Percentiles rank a stretch among this genome's conserved stretches.
Conservation (phyloP, 495 filamentous ascomycete species). For the Aspergillus conjunctus region DNA sequence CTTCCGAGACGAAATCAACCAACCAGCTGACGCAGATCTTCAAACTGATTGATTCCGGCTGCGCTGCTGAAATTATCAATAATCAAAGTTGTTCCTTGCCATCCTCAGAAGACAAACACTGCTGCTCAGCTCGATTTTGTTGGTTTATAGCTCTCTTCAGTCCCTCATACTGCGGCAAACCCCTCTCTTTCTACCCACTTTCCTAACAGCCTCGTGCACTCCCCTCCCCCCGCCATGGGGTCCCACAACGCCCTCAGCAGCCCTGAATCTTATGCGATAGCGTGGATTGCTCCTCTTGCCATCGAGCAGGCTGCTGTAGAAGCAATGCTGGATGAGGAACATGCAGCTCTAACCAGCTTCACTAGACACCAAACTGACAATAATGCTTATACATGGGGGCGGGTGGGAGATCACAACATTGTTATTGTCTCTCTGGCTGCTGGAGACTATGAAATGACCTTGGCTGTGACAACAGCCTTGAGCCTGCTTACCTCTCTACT, state of each 20-base stretch:
- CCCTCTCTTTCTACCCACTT: background rate
- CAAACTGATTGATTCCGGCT: background rate
- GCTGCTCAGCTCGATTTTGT: background rate
- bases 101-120: background rate
- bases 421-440: conserved; percentile 33
- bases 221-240: background rate
- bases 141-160: no score
- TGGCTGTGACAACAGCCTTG: conserved; percentile 32
- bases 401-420: conserved; percentile 33
- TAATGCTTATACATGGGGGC: conserved; percentile 31
- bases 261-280: conserved; percentile 43
- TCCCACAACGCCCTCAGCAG: background rate
- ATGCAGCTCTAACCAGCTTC: conserved; percentile 18
- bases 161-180: background rate
- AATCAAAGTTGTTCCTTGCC: background rate
- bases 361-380: conserved; percentile 16
- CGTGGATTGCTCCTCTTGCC: conserved; percentile 48
- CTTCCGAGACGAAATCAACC: no score
- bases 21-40: background rate
- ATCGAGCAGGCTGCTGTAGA: conserved; percentile 43
- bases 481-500: conserved; percentile 33
- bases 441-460: conserved; percentile 31
- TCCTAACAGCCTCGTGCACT: background rate
- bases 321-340: conserved; percentile 43
- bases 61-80: background rate